Evolutionary conservation across 306 rosid species (phyloP), one percentile per base, ranked within the genome.

Genomic region (Dryas alaskensis): DNA sequence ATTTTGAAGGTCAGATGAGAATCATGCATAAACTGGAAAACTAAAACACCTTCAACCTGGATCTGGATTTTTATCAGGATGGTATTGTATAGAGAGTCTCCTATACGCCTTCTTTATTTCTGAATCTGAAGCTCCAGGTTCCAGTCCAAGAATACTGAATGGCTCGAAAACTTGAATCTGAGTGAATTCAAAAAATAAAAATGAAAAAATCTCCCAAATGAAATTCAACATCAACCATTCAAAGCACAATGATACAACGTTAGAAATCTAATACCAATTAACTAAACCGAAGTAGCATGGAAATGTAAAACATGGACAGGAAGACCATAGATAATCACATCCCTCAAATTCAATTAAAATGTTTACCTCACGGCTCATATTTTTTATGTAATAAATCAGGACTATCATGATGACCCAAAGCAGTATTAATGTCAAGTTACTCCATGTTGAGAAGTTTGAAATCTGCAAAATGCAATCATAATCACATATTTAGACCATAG

Each of bases 61-160:
- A 82, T 94, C 96, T 67, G 97, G 99, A 81, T 94, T 94, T 94
- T 94, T 92, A 88, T 94, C 97, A 6, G 99, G 96, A 86, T 94
- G 98, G 85, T 84, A 95, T 46, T 84, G 87, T 75, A 95, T 60
- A 68, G 99, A 95, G 69, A 95, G 93, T 78, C 92, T 84, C 83
- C 98, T 92, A 78, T 90, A 92, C 8, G 89, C 90, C 92, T 92
- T 92, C 89, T 88, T 92, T 82, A 95, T 88, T 27, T 88, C 97
- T 13, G 84, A 83, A 45, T 92, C 97, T 1, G 77, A 43, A 22
- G 90, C 98, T 81, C 96, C 90, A 10, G 90, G 81, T 52, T 87
- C 93, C 86, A 92, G 83, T 81, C 89, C 98, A 76, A 95, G 90
- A 84, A 95, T 92, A 65, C 64, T 87, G 81, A 84, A 95, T 22